Conservation (phyloP, 2,329 filamentous ascomycete genomes). For the Eutypella sp. region DNA sequence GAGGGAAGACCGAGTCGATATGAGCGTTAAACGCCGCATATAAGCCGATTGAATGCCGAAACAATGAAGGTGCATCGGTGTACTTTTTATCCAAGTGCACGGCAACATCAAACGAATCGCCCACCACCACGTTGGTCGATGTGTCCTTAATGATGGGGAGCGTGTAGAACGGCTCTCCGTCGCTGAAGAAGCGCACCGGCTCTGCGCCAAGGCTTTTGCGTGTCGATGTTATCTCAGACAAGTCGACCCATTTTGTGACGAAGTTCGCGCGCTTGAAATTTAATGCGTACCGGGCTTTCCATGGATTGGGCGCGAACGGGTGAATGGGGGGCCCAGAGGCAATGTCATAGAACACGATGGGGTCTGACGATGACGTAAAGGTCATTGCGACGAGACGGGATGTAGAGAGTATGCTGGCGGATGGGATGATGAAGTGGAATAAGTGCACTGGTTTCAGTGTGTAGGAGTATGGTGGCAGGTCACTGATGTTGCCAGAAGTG, state of each 20-base stretch:
- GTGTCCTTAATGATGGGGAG: slow-evolving; percentile 52
- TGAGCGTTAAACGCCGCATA: slow-evolving; percentile 49
- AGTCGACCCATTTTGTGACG: slow-evolving; percentile 41
- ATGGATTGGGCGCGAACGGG: slow-evolving; percentile 27
- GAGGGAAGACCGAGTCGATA: slow-evolving; percentile 50
- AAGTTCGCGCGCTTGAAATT: slow-evolving; percentile 36
- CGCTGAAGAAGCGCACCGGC: slow-evolving; percentile 47
- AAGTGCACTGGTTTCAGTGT: not conserved
- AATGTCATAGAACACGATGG: slow-evolving; percentile 39
- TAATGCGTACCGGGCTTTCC: slow-evolving; percentile 31
- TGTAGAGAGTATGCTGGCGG: not conserved
- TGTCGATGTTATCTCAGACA: slow-evolving; percentile 46
- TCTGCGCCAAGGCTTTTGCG: slow-evolving; percentile 42
- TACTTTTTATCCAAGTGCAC: slow-evolving; percentile 51
- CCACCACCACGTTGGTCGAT: slow-evolving; percentile 35
- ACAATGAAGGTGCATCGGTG: slow-evolving; percentile 41
- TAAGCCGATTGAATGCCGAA: slow-evolving; percentile 34
- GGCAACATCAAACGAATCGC: slow-evolving; percentile 64
- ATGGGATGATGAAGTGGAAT: not conserved
- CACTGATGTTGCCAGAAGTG: not conserved
- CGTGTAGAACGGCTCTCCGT: slow-evolving; percentile 56
- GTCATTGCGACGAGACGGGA: not conserved
- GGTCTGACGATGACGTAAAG: slow-evolving; percentile 8
- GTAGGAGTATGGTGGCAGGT: not conserved
- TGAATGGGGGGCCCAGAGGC: slow-evolving; percentile 26